Evolutionary conservation across 2,329 filamentous ascomycete species (phyloP).

Genomic region (Ceratocystis eucalypticola): DNA sequence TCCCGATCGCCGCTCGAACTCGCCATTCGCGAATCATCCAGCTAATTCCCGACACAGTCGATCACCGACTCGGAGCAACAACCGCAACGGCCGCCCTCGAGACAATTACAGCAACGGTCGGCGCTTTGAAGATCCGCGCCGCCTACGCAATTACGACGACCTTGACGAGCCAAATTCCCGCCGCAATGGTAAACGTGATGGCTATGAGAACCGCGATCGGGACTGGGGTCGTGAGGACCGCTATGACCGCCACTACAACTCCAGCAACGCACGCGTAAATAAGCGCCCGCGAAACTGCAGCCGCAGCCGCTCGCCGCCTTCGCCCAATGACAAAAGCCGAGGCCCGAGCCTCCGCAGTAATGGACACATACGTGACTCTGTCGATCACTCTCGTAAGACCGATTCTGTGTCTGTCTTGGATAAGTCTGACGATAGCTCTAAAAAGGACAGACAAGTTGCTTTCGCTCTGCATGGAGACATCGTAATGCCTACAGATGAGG

Average conservation of each 20-base stretch:
- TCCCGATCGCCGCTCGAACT: slow-evolving; percentile 26
- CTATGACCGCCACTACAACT: slow-evolving; percentile 30
- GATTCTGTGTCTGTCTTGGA: slow-evolving; percentile 7
- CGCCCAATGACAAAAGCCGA: slow-evolving; percentile 27
- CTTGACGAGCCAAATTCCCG: slow-evolving; percentile 28
- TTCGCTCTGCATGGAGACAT: slow-evolving; percentile 14
- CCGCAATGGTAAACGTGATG: slow-evolving; percentile 32
- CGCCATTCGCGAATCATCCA: background rate
- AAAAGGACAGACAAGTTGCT: slow-evolving; percentile 16
- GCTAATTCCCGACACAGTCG: slow-evolving; percentile 20
- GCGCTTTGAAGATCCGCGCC: slow-evolving; percentile 37
- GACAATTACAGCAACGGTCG: slow-evolving; percentile 23
- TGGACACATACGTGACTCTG: slow-evolving; percentile 22
- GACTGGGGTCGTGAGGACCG: slow-evolving; percentile 27
- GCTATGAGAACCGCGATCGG: slow-evolving; percentile 46
- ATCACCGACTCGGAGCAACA: slow-evolving; percentile 30
- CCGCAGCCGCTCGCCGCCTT: slow-evolving; percentile 36
- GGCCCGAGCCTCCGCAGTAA: slow-evolving; percentile 24
- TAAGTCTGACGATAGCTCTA: slow-evolving; percentile 37
- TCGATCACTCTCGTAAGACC: slow-evolving; percentile 34
- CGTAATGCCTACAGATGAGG: slow-evolving; percentile 14
- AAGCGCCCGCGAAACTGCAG: slow-evolving; percentile 42
- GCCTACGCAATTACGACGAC: slow-evolving; percentile 50
- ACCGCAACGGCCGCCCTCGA: slow-evolving; percentile 47
- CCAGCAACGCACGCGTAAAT: slow-evolving; percentile 35